Evolutionary conservation across 805 yeast genomes (phyloP).

Genomic region (Candida lessepsii): DNA sequence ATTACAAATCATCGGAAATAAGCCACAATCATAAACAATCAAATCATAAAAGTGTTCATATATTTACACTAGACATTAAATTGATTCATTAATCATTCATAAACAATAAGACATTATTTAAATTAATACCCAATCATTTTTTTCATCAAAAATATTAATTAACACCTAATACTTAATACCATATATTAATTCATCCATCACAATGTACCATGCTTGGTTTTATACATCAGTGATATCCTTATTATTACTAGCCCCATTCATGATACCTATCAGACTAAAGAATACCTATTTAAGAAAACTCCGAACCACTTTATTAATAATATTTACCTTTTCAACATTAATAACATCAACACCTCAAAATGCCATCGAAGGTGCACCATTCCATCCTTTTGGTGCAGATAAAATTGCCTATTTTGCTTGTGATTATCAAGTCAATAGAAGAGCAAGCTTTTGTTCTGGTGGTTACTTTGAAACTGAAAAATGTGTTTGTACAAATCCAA

Average conservation of each 20-base stretch:
- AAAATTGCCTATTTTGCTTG: slow-evolving; percentile 34
- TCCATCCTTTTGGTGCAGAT: slow-evolving; percentile 27
- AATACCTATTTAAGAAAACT: slow-evolving; percentile 21
- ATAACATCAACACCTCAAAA: slow-evolving; percentile 35
- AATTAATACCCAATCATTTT: no score
- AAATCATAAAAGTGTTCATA: no score
- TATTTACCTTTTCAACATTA: slow-evolving; percentile 20
- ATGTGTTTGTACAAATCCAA: slow-evolving; percentile 29
- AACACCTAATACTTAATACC: background rate
- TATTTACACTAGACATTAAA: no score
- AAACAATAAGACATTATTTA: no score
- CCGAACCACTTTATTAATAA: slow-evolving; percentile 20
- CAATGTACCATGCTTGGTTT: slow-evolving; percentile 20
- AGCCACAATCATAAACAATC: no score
- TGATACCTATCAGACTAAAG: slow-evolving; percentile 53
- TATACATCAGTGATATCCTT: slow-evolving; percentile 17
- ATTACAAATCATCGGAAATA: no score
- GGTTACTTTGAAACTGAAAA: slow-evolving; percentile 9
- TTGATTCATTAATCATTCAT: no score
- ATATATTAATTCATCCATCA: background rate
- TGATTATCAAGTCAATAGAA: slow-evolving; percentile 21
- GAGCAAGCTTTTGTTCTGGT: slow-evolving; percentile 25
- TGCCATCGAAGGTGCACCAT: slow-evolving; percentile 35
- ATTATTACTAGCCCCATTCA: slow-evolving; percentile 18
- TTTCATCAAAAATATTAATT: no score